Conservation (phyloP, 2,329 filamentous ascomycete species). For the Neofusicoccum laricinum region DNA sequence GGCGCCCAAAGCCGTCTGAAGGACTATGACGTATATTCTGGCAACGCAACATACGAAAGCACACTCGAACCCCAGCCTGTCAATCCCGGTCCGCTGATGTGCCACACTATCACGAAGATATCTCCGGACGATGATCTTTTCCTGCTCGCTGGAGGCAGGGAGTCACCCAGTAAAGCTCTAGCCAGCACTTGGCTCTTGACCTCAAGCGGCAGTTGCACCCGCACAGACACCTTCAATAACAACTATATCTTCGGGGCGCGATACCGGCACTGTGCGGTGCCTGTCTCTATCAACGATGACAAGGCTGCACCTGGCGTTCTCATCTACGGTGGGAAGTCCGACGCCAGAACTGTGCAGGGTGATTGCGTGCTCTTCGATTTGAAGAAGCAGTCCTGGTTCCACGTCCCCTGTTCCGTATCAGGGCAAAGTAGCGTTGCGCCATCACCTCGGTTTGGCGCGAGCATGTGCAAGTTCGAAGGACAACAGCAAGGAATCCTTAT, state of each 20-base stretch:
- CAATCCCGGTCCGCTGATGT: slow-evolving; percentile 51
- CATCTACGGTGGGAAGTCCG: slow-evolving; percentile 44
- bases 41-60: neutral
- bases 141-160: slow-evolving; percentile 72
- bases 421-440: slow-evolving; percentile 28
- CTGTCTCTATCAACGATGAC: slow-evolving; percentile 42
- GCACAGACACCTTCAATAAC: slow-evolving; percentile 49
- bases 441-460: slow-evolving; percentile 55
- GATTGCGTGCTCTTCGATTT: slow-evolving; percentile 45
- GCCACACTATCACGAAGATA: slow-evolving; percentile 66
- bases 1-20: slow-evolving; percentile 48
- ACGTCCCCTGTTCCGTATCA: slow-evolving; percentile 18
- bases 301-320: slow-evolving; percentile 33
- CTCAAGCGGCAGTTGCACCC: neutral
- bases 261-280: slow-evolving; percentile 69
- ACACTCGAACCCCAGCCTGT: neutral
- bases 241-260: slow-evolving; percentile 45
- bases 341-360: slow-evolving; percentile 21
- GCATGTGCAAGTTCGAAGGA: slow-evolving; percentile 44
- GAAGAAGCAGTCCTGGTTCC: slow-evolving; percentile 49
- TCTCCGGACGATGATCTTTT: slow-evolving; percentile 55
- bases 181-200: slow-evolving; percentile 19
- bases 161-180: slow-evolving; percentile 68
- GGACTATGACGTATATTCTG: slow-evolving; percentile 44
- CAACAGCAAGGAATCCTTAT: slow-evolving; percentile 59